phyloP scores from a whole-genome alignment of 345 rosid species.

The Brassica nigra region DNA sequence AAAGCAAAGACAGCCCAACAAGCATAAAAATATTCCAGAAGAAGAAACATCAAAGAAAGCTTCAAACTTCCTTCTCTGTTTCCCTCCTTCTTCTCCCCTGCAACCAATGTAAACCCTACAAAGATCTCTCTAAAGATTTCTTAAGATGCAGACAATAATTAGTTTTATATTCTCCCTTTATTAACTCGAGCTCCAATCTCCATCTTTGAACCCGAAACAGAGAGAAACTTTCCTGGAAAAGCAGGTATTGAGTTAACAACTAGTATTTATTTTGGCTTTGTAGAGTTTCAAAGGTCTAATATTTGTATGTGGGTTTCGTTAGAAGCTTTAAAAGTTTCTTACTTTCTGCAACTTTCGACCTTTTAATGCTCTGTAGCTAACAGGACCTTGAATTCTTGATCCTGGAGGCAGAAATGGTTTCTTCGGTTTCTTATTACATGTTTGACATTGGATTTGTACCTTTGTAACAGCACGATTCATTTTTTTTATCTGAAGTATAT shows the following conservation, averaged over 20 bases:
- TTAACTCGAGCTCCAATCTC: conserved; percentile 20
- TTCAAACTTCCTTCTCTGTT: conserved; percentile 35
- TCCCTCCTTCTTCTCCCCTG: conserved; percentile 26
- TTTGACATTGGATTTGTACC: conserved; percentile 1
- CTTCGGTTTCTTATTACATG: background rate
- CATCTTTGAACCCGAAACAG: conserved; percentile 15
- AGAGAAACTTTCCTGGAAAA: background rate
- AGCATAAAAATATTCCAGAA: conserved; percentile 33
- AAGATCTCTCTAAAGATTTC: conserved; percentile 33
- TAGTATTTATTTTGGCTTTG: background rate
- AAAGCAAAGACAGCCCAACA: conserved; percentile 30
- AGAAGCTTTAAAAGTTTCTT: conserved; percentile 30
- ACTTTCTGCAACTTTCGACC: conserved; percentile 29
- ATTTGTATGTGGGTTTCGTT: conserved; percentile 23
- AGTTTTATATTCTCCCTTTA: conserved; percentile 8
- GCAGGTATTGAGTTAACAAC: conserved; percentile 16
- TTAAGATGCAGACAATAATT: conserved; percentile 12
- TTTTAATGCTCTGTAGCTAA: conserved; percentile 8
- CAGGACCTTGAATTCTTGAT: conserved; percentile 5
- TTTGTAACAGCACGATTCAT: background rate
- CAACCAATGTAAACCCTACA: conserved; percentile 42
- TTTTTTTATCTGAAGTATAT: conserved; percentile 12
- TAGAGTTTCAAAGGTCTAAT: conserved; percentile 18
- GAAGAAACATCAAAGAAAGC: conserved; percentile 43
- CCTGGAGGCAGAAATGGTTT: conserved; percentile 31